A percentile compares a stretch with the other conserved stretches of the same genome.
These are phyloP conservation scores for Suillus cothurnatus DNA, from an alignment of 768 basidiomycete species.

Conservation along the genomic window DNA sequence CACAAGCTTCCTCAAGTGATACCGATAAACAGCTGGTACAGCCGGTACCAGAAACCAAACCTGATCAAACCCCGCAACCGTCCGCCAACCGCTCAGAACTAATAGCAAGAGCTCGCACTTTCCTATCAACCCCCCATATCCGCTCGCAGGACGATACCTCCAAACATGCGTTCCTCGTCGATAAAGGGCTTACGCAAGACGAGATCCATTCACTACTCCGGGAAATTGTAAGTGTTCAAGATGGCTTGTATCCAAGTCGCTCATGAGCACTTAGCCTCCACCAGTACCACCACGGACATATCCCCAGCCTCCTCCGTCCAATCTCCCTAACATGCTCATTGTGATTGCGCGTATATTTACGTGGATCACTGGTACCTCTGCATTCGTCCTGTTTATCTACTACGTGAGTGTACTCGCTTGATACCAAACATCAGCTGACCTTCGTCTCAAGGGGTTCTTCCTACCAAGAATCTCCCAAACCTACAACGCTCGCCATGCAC, in stretches of 20 bases:
- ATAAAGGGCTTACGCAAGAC: constrained; percentile 65
- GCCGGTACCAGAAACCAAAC: background rate
- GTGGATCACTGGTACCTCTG: constrained; percentile 70
- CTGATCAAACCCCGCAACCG: background rate
- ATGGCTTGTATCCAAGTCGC: background rate
- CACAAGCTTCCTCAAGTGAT: background rate
- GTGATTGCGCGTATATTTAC: constrained; percentile 59
- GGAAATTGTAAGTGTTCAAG: constrained; percentile 49
- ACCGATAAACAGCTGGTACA: background rate
- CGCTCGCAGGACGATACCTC: constrained; percentile 53
- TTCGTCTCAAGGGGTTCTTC: constrained; percentile 56
- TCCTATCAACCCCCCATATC: constrained; percentile 68
- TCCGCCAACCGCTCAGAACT: constrained; percentile 43
- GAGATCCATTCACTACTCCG: constrained; percentile 64
- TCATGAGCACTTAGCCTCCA: constrained; percentile 40
- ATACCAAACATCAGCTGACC: constrained; percentile 12
- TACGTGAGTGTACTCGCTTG: constrained; percentile 48
- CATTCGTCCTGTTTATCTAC: constrained; percentile 60
- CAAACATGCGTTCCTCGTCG: constrained; percentile 65
- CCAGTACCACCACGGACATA: constrained; percentile 72
- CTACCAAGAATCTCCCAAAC: constrained; percentile 66
- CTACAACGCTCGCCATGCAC: constrained; percentile 58
- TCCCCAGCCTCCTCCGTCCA: constrained; percentile 69
- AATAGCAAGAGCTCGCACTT: constrained; percentile 57
- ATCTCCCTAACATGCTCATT: constrained; percentile 64